phyloP scores from a whole-genome alignment of 345 rosid genomes.

The Citropsis articulata region DNA sequence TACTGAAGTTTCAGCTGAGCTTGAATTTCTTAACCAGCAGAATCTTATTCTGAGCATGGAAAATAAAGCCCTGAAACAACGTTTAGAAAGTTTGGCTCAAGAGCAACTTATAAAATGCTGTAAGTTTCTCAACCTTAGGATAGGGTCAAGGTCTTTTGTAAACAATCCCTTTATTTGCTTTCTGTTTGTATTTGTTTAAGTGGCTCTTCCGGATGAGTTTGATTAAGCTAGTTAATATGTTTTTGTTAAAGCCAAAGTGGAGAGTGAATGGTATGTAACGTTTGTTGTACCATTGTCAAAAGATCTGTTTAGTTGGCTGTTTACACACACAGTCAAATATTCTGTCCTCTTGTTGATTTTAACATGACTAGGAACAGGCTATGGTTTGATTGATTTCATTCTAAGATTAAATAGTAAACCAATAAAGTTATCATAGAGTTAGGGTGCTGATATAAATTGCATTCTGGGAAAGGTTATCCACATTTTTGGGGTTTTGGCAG shows the following conservation, averaged over 20 bases:
- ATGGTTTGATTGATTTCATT: background rate
- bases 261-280: background rate
- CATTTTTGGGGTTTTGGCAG: background rate
- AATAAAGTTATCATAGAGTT: background rate
- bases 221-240: background rate
- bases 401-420: background rate
- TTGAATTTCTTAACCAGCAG: conserved; percentile 80
- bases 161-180: conserved; percentile 9
- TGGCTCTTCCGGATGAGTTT: background rate
- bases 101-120: conserved; percentile 80
- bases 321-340: background rate
- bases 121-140: conserved; percentile 34
- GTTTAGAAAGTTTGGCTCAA: conserved; percentile 74
- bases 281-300: background rate
- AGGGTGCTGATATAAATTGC: background rate
- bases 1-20: conserved; percentile 79
- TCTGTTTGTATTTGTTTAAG: background rate
- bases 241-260: background rate
- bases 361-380: background rate
- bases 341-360: background rate
- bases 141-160: background rate
- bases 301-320: background rate
- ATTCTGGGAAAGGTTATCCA: background rate
- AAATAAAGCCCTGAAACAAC: conserved; percentile 81
- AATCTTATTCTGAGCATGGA: conserved; percentile 85